Evolutionary conservation across 495 filamentous ascomycete genomes (phyloP).

Genomic region (Penicillium steckii): DNA sequence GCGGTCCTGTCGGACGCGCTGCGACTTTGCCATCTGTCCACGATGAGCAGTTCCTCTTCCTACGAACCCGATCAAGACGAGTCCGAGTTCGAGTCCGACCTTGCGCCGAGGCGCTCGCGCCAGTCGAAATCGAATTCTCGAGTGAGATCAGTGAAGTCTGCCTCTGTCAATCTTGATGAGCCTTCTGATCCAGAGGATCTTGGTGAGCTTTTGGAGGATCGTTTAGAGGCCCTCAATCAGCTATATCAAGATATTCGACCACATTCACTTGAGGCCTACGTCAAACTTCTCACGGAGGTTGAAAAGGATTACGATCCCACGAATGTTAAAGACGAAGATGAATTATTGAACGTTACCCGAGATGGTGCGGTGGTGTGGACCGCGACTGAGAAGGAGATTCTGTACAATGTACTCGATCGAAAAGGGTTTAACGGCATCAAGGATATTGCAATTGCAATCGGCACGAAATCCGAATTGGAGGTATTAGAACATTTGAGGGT

Average conservation of each 20-base stretch:
- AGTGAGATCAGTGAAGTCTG: neutral
- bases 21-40: conserved; percentile 24
- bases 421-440: conserved; percentile 59
- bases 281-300: conserved; percentile 27
- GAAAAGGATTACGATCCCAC: conserved; percentile 38
- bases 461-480: conserved; percentile 72
- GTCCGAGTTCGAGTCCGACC: conserved; percentile 26
- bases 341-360: conserved; percentile 44
- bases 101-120: conserved; percentile 4
- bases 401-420: conserved; percentile 64
- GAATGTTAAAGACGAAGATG: conserved; percentile 5
- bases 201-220: neutral
- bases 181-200: neutral
- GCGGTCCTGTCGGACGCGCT: conserved; percentile 10
- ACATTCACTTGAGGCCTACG: neutral
- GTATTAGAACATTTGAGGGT: conserved; percentile 64
- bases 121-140: conserved; percentile 11
- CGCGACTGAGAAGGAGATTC: conserved; percentile 60
- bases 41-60: conserved; percentile 39
- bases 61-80: conserved; percentile 33
- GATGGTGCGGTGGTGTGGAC: conserved; percentile 71
- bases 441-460: conserved; percentile 62
- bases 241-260: neutral
- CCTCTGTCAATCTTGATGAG: neutral
- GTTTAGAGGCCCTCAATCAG: neutral